Evolutionary conservation across 2,329 filamentous ascomycete species (phyloP).

Genomic region (Hypomyces rosellus): DNA sequence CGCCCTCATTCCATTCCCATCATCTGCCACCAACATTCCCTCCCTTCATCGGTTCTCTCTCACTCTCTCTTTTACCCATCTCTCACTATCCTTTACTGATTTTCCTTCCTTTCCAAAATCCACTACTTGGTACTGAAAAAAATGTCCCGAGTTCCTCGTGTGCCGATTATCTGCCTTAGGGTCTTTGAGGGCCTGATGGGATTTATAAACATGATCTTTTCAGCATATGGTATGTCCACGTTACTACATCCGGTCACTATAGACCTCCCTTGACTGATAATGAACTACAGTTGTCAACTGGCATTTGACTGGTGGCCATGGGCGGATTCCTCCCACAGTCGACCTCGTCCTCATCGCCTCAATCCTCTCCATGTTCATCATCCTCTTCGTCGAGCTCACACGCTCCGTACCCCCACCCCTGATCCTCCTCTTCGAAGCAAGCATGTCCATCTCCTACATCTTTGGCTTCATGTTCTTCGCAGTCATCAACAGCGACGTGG

Average conservation of each 20-base stretch:
- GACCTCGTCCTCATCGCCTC: constrained; percentile 53
- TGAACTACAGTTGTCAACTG: constrained; percentile 48
- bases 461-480: constrained; percentile 53
- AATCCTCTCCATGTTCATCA: constrained; percentile 47
- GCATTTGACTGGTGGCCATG: constrained; percentile 51
- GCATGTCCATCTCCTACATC: constrained; percentile 53
- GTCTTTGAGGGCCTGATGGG: constrained; percentile 16
- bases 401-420: constrained; percentile 25
- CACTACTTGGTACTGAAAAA: too few relatives aligned
- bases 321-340: constrained; percentile 48
- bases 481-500: constrained; percentile 48
- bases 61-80: too few relatives aligned
- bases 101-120: too few relatives aligned
- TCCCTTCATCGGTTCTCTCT: too few relatives aligned
- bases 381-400: constrained; percentile 45
- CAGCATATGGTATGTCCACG: constrained; percentile 15
- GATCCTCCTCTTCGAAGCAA: constrained; percentile 43
- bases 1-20: too few relatives aligned
- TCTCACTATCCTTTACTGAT: too few relatives aligned
- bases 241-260: not conserved
- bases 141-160: constrained; percentile 13
- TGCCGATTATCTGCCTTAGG: constrained; percentile 11
- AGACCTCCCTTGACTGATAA: not conserved
- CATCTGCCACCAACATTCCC: too few relatives aligned
- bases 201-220: constrained; percentile 13